phyloP scores from a whole-genome alignment of 2,329 filamentous ascomycete species.

The Phyllosticta ampelicida region DNA sequence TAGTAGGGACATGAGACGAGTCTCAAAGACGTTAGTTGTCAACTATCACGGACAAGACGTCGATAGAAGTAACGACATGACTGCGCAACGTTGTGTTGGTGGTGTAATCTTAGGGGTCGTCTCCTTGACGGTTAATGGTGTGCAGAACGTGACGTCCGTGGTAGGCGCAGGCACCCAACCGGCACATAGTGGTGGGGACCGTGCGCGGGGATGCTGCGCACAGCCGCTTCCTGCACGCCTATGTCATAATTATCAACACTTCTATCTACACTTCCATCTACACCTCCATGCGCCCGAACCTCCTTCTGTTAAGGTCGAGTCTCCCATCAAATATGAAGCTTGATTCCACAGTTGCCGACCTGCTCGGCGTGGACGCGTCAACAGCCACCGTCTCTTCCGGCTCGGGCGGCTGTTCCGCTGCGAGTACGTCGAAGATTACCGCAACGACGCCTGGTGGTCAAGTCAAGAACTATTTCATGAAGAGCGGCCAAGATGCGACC shows the following conservation, averaged over 20 bases:
- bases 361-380: conserved; percentile 48
- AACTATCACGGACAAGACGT: neutral
- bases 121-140: neutral
- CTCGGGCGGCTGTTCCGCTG: conserved; percentile 52
- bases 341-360: conserved; percentile 51
- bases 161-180: neutral
- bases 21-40: neutral
- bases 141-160: neutral
- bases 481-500: conserved; percentile 52
- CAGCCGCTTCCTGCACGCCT: too few species aligned
- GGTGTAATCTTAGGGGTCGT: neutral
- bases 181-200: too few species aligned
- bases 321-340: conserved; percentile 35
- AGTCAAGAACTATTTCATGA: conserved; percentile 56
- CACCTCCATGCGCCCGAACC: neutral
- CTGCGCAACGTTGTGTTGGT: neutral
- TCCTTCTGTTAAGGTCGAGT: neutral
- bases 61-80: neutral
- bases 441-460: conserved; percentile 37
- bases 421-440: conserved; percentile 54
- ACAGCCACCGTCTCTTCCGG: conserved; percentile 47
- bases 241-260: neutral
- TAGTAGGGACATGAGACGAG: neutral
- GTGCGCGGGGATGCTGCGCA: too few species aligned
- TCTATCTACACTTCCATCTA: too few species aligned